Percentiles rank a stretch among this genome's conserved stretches.
phyloP scores from a whole-genome alignment of 371 early-diverging fungal genomes.

The Ordospora colligata region DNA sequence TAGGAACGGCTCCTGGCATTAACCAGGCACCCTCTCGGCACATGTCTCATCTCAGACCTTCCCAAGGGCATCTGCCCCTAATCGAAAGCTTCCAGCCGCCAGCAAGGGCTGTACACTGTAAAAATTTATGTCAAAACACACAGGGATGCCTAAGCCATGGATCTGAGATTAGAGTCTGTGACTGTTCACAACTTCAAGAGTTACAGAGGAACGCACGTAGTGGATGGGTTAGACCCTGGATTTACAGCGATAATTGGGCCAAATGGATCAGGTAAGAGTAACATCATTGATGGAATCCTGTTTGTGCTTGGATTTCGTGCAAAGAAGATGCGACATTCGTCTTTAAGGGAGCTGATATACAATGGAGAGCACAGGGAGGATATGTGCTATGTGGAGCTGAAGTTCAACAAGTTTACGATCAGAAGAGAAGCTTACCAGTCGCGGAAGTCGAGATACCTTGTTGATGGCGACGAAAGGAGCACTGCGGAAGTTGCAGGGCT shows the following conservation, averaged over 20 bases:
- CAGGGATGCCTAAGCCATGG: neutral
- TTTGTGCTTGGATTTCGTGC: constrained; percentile 99
- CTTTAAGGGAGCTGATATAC: constrained; percentile 86
- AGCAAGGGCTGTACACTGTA: neutral
- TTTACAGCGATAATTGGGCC: constrained; percentile 78
- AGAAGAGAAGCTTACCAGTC: constrained; percentile 25
- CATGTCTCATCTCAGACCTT: constrained; percentile 44
- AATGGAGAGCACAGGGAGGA: constrained; percentile 70
- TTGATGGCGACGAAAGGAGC: constrained; percentile 63
- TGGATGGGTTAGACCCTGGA: constrained; percentile 48
- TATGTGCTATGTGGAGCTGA: constrained; percentile 80
- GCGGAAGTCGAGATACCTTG: constrained; percentile 43
- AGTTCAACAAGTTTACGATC: constrained; percentile 68
- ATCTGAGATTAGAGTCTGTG: constrained; percentile 26
- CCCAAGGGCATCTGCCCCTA: constrained; percentile 36
- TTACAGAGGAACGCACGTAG: constrained; percentile 58
- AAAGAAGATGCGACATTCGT: constrained; percentile 91
- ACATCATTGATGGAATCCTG: constrained; percentile 92
- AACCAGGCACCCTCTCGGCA: constrained; percentile 26
- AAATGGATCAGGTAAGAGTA: constrained; percentile 97
- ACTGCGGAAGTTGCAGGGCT: constrained; percentile 63
- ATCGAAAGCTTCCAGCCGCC: constrained; percentile 37
- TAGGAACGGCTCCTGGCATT: constrained; percentile 19
- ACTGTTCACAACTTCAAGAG: constrained; percentile 60
- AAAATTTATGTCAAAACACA: constrained; percentile 1